phyloP scores from a whole-genome alignment of 805 yeast species.

The Wilhelminamyces savonicus region DNA sequence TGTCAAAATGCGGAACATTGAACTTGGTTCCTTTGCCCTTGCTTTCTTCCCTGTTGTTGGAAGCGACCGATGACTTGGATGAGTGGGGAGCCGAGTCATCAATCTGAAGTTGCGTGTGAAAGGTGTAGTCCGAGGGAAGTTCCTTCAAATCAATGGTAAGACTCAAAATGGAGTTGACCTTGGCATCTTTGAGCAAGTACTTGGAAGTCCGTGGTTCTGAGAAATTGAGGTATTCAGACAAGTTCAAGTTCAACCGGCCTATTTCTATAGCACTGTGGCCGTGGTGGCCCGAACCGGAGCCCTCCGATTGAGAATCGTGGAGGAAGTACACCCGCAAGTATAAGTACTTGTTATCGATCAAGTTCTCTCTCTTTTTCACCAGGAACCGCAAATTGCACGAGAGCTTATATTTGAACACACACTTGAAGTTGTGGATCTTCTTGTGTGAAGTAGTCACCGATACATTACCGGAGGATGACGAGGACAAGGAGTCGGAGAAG shows the following conservation, averaged over 20 bases:
- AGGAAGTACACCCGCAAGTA: conserved; percentile 31
- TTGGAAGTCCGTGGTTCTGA: conserved; percentile 48
- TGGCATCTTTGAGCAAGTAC: conserved; percentile 69
- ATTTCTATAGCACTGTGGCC: conserved; percentile 38
- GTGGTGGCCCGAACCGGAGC: conserved; percentile 7
- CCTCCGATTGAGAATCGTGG: conserved; percentile 22
- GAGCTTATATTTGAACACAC: conserved; percentile 29
- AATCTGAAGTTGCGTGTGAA: conserved; percentile 36
- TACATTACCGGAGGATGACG: conserved; percentile 15
- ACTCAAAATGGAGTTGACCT: conserved; percentile 74
- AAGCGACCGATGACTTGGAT: conserved; percentile 9
- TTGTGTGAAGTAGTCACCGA: conserved; percentile 23
- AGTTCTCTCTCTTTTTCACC: conserved; percentile 29
- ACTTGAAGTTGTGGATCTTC: conserved; percentile 33
- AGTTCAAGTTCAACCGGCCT: conserved; percentile 62
- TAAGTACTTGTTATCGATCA: conserved; percentile 39
- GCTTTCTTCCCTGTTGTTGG: too few relatives aligned
- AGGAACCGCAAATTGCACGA: conserved; percentile 34
- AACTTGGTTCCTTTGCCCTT: conserved; percentile 31
- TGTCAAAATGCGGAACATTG: conserved; percentile 36
- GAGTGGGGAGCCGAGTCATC: conserved; percentile 21
- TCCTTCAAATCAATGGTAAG: conserved; percentile 49
- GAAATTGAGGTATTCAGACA: conserved; percentile 64
- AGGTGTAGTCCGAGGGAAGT: conserved; percentile 30
- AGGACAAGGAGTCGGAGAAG: too few relatives aligned